These are phyloP conservation scores for Xylona heveae DNA, from an alignment of 495 filamentous ascomycete species.

Conservation along the genomic window DNA sequence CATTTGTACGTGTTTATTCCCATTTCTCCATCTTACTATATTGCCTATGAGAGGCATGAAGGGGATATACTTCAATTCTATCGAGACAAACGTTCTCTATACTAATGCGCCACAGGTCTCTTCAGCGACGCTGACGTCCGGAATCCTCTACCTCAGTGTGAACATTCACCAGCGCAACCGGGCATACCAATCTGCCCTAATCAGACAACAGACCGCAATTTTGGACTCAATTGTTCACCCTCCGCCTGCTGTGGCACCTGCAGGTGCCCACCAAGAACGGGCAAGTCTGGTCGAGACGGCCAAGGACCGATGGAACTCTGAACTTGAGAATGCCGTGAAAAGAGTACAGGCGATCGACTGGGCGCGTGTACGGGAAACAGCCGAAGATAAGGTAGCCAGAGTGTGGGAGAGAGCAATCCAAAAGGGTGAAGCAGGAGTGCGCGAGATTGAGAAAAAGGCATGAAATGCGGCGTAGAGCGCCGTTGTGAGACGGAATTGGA, in stretches of 20 bases:
- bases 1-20: conserved; percentile 41
- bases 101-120: conserved; percentile 31
- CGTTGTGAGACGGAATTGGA: too few relatives aligned
- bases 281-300: conserved; percentile 2
- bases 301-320: conserved; percentile 6
- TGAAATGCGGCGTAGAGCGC: too few relatives aligned
- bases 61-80: not conserved
- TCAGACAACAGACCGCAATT: conserved; percentile 47
- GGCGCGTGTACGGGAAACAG: conserved; percentile 2
- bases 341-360: conserved; percentile 2
- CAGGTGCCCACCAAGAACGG: not conserved
- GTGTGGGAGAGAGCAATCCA: not conserved
- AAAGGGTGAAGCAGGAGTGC: not conserved
- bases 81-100: conserved; percentile 6
- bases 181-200: conserved; percentile 39
- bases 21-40: not conserved
- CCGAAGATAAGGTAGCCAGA: not conserved
- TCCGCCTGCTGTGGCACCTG: not conserved
- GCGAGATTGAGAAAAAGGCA: too few relatives aligned
- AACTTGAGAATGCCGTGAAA: conserved; percentile 3
- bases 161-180: conserved; percentile 53
- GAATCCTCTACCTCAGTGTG: conserved; percentile 60
- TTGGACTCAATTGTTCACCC: conserved; percentile 20
- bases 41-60: not conserved
- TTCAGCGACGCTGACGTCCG: conserved; percentile 69